Base-by-base conservation (phyloP, 495 filamentous ascomycete genomes). In the Penicillium daleae region DNA sequence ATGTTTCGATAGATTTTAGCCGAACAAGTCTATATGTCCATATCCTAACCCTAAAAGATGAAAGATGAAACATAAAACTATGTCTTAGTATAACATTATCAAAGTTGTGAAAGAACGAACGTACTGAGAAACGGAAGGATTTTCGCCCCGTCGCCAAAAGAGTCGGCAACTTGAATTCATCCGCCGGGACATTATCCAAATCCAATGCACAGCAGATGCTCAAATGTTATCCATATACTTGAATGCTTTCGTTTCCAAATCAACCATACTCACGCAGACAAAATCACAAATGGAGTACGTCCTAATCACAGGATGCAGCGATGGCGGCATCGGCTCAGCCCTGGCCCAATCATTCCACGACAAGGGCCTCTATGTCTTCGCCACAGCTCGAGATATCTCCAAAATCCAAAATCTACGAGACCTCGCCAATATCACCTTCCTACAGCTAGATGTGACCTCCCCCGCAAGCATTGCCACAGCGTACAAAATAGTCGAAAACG, bases 291-390 rank as follows among this genome's bases (percentile, higher is more conserved):
- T 10, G 15, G 27, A 26, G 22, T 48, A 48, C 24, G 73, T 76
- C 26, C 73, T 82, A 9, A 80, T 83, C 60, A 83, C 79, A 0
- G 78, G 80, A 51, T 83, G 80, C 58, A 79, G 76, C 59, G 70
- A 74, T 35, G 83, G 81, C 17, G 81, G 85, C 49, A 82, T 87
- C 54, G 86, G 84, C 19, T 72, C 74, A 29, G 81, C 79, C 27
- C 73, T 88, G 3, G 86, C 85, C 4, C 67, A 70, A 1, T 74
- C 75, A 33, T 86, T 87, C 68, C 76, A 79, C 31, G 57, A 62
- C 7, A 71, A 67, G 31, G 85, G 84, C 8, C 77, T 76, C 57
- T 79, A 77, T 13, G 85, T 89, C 46, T 85, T 85, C 60, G 86
- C 86, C 21, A 85, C 83, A 40, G 76, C 80, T 6, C 84, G 86